Evolutionary conservation across 202 grass and related monocot species (phyloP).

Genomic region (Carex arenaria): DNA sequence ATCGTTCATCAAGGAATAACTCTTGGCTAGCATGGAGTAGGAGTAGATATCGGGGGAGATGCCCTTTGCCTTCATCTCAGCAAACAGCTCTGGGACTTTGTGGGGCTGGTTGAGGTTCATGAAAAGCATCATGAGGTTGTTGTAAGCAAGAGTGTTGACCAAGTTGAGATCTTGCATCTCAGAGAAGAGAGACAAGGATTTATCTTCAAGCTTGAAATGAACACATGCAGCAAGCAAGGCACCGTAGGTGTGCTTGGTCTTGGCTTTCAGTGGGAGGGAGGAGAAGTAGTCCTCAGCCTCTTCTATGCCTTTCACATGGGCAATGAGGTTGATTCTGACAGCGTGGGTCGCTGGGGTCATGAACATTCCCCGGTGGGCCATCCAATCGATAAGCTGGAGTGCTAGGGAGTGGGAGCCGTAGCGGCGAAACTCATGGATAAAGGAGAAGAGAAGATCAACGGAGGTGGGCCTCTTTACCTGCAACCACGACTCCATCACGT

Average conservation of each 20-base stretch:
- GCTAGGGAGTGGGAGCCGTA: conserved; percentile 46
- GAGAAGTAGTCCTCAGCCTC: conserved; percentile 67
- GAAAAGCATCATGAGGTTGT: conserved; percentile 71
- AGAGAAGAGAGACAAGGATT: conserved; percentile 41
- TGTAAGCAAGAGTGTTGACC: conserved; percentile 24
- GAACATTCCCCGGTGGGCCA: conserved; percentile 52
- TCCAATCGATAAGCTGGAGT: conserved; percentile 81
- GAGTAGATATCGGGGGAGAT: conserved; percentile 46
- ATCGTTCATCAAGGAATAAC: conserved; percentile 46
- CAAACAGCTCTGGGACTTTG: conserved; percentile 39
- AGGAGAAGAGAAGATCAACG: conserved; percentile 29
- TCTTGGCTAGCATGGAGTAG: conserved; percentile 64
- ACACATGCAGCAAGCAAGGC: conserved; percentile 60
- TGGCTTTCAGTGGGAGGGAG: conserved; percentile 45
- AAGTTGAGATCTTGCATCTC: conserved; percentile 48
- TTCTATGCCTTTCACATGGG: conserved; percentile 43
- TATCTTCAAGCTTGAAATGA: conserved; percentile 39
- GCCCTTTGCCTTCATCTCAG: conserved; percentile 63
- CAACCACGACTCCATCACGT: conserved; percentile 56
- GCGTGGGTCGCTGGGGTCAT: conserved; percentile 59
- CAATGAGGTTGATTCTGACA: conserved; percentile 55
- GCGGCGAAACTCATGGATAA: conserved; percentile 60
- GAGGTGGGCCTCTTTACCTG: conserved; percentile 20
- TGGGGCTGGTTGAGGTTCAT: conserved; percentile 45
- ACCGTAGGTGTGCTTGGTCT: conserved; percentile 53